Evolutionary conservation across 2,329 filamentous ascomycete species (phyloP), one percentile per base, ranked within the genome.

Genomic region (Fusarium albidum): DNA sequence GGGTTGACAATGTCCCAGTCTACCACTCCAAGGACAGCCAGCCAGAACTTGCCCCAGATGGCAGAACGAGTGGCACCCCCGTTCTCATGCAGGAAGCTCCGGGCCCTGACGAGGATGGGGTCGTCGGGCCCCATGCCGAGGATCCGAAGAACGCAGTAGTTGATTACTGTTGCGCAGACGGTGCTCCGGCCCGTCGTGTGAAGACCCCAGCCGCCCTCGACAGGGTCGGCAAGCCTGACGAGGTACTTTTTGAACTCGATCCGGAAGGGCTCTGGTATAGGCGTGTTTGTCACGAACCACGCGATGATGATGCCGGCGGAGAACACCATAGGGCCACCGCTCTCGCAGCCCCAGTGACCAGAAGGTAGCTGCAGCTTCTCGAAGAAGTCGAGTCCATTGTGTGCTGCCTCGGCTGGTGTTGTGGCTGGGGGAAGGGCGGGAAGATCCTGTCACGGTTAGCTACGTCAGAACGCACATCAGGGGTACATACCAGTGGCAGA

Each of bases 21-120:
- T 69, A 86, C 86, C 5, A 97, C 84, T 10, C 92, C 92, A 54
- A 99, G 76, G 4, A 95, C 81, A 31, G 88, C 88, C 31, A 98
- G 81, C 92, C 92, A 96, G 72, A 95, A 94, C 70, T 99, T 99
- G 12, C 86, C 85, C 95, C 95, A 99, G 69, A 97, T 93, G n/a
- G 95, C 94, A 1, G 85, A 86, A 65, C 91, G 86, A 12, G 89
- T 79, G 1, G 92, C 92, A 21, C 94, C 93, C 5, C 95, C 95
- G 29, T 98, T 79, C 68, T 88, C 86, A 73, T 96, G 91, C 25
- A 98, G 77, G 27, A 87, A 88, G 1, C 82, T 86, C 53, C 95
- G 84, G 2, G 94, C 94, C 73, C 91, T 94, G 45, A 90, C 80
- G 86, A 97, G 90, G 35, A 89, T 79, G 8, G 90, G 86, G 52